Conservation (phyloP, 176 grass and related monocot species). For the Carex littledalei region DNA sequence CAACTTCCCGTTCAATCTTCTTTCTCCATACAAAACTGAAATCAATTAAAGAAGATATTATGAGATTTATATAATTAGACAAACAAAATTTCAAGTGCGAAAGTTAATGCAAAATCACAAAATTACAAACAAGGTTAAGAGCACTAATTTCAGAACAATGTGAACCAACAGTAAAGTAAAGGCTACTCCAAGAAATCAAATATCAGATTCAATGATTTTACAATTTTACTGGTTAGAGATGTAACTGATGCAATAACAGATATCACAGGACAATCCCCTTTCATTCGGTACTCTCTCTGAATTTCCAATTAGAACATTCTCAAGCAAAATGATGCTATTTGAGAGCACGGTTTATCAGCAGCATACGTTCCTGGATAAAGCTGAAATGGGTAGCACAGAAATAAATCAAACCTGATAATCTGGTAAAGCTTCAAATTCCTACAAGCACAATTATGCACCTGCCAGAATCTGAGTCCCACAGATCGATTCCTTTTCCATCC, state of each 20-base stretch:
- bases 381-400: neutral
- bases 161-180: neutral
- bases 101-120: neutral
- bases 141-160: neutral
- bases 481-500: neutral
- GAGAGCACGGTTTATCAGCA: neutral
- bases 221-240: neutral
- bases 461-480: neutral
- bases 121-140: neutral
- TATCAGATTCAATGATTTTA: neutral
- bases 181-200: neutral
- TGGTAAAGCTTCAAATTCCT: neutral
- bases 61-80: slow-evolving; percentile 11
- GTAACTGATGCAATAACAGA: neutral
- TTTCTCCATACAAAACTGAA: slow-evolving; percentile 94
- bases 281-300: neutral
- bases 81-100: neutral
- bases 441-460: neutral
- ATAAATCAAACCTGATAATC: neutral
- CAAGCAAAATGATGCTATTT: neutral
- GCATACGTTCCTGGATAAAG: neutral
- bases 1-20: slow-evolving; percentile 87
- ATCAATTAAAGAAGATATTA: slow-evolving; percentile 12
- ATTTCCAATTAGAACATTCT: neutral
- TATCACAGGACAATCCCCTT: neutral